phyloP scores from a whole-genome alignment of 2,329 filamentous ascomycete genomes.

The Xylaria polymorpha region DNA sequence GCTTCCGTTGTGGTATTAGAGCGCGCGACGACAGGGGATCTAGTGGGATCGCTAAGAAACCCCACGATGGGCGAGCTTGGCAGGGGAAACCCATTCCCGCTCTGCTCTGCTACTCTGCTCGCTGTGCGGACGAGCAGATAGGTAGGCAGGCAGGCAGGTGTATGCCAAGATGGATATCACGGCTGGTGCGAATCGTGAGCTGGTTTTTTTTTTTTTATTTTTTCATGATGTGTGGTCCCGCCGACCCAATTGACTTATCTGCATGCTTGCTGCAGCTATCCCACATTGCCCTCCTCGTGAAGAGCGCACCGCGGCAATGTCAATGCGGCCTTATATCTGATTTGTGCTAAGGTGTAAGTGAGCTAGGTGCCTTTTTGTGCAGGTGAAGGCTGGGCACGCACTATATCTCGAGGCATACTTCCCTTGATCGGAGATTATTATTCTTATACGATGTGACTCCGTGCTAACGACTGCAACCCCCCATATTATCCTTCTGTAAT shows the following conservation, averaged over 20 bases:
- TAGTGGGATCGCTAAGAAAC: slow-evolving; percentile 35
- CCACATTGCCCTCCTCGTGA: neutral
- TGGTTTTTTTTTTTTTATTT: neutral
- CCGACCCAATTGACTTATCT: slow-evolving; percentile 16
- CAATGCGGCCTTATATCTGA: slow-evolving; percentile 8
- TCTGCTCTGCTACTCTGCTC: neutral
- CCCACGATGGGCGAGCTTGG: slow-evolving; percentile 37
- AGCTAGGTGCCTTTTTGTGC: slow-evolving; percentile 10
- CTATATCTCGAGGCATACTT: slow-evolving; percentile 11
- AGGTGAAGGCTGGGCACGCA: slow-evolving; percentile 3
- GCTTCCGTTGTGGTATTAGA: slow-evolving; percentile 38
- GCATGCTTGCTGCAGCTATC: slow-evolving; percentile 3
- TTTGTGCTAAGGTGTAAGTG: slow-evolving; percentile 8
- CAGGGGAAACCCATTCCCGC: slow-evolving; percentile 32
- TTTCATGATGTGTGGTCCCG: slow-evolving; percentile 9
- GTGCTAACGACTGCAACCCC: slow-evolving; percentile 10
- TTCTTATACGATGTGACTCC: slow-evolving; percentile 8
- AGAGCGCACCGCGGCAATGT: neutral
- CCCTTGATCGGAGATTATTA: slow-evolving; percentile 8
- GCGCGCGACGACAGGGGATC: slow-evolving; percentile 20
- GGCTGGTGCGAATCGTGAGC: slow-evolving; percentile 14
- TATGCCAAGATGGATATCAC: slow-evolving; percentile 24
- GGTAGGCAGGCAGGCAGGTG: slow-evolving; percentile 3
- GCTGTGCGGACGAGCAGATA: too few species aligned
- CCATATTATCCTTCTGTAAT: slow-evolving; percentile 5